These are phyloP conservation scores for Myriosclerotinia duriaeana DNA, from an alignment of 2,329 filamentous ascomycete genomes.

Conservation along the genomic window DNA sequence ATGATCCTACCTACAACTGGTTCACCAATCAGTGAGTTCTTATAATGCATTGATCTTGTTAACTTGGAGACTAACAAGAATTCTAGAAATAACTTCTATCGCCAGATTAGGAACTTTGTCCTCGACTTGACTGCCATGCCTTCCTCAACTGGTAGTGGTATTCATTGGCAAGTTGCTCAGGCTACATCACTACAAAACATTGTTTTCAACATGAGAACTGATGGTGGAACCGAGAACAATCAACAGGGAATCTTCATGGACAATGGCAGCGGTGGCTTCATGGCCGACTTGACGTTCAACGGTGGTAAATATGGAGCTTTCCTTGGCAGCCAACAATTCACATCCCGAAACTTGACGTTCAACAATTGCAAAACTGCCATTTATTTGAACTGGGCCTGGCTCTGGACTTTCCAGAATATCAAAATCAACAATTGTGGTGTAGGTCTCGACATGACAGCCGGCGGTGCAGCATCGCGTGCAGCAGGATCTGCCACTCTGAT, in stretches of 20 bases:
- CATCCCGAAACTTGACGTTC: constrained; percentile 78
- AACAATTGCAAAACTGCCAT: constrained; percentile 79
- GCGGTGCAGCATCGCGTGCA: constrained; percentile 60
- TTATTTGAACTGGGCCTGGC: constrained; percentile 91
- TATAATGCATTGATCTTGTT: background rate
- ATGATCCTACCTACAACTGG: constrained; percentile 70
- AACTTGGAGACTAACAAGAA: background rate
- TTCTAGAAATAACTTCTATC: constrained; percentile 69
- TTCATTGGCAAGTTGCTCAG: constrained; percentile 86
- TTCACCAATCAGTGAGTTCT: constrained; percentile 64
- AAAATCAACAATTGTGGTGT: constrained; percentile 72
- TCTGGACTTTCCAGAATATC: constrained; percentile 76
- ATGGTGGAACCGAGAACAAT: constrained; percentile 61
- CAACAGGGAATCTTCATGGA: constrained; percentile 83
- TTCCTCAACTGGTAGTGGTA: constrained; percentile 61
- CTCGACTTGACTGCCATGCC: constrained; percentile 72
- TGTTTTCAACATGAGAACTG: constrained; percentile 73
- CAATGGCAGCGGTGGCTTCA: constrained; percentile 80
- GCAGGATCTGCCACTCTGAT: constrained; percentile 83
- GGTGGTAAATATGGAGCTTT: constrained; percentile 77
- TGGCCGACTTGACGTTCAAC: constrained; percentile 80
- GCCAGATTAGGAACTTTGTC: constrained; percentile 77
- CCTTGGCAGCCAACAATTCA: constrained; percentile 85
- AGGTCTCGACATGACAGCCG: constrained; percentile 75
- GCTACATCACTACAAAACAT: constrained; percentile 80